Evolutionary conservation across 129 eudicot species (phyloP), one percentile per base, ranked within the genome.

Genomic region (Calendula officinalis): DNA sequence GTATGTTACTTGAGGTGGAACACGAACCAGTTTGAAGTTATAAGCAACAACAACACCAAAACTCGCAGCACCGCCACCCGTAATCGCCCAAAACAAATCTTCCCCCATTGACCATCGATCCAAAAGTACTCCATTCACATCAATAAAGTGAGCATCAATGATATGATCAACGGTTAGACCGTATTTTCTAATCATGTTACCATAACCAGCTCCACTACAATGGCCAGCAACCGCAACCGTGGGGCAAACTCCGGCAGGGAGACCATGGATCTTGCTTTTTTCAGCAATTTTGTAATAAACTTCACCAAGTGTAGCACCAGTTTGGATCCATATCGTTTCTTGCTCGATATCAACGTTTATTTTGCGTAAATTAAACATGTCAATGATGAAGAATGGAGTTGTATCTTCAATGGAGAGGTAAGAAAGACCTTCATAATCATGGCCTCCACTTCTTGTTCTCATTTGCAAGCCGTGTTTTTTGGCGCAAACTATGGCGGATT

Each of bases 241-340:
- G 4, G 87, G 87, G 67, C 91, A 84, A n/a, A 84, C 81, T 1
- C 91, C 86, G 30, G 72, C 91, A 3, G 91, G 91, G 46, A 77
- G 76, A n/a, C 62, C 86, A 49, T 52, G 80, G 2, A 33, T 30
- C 2, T 60, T 81, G 38, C 84, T 83, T 58, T 63, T 76, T 8
- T 78, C 57, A 2, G 74, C 63, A 6, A 83, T 75, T 14, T 17
- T 30, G 70, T 83, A 79, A 30, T 75, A 78, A 4, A 83, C 40
- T 64, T 83, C 84, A 12, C 88, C 84, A 1, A 79, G 77, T 3
- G 74, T 73, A 6, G 85, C 80, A 8, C 76, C 76, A 0, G 69
- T 22, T 71, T 71, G 42, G 12, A 50, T 69, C 69, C 69, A 52
- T 2, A 32, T 56, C 0, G 76, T 71, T 71, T 39, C 61, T n/a